phyloP scores from a whole-genome alignment of 176 grass and related monocot species.

The Phoenix roebelenii region DNA sequence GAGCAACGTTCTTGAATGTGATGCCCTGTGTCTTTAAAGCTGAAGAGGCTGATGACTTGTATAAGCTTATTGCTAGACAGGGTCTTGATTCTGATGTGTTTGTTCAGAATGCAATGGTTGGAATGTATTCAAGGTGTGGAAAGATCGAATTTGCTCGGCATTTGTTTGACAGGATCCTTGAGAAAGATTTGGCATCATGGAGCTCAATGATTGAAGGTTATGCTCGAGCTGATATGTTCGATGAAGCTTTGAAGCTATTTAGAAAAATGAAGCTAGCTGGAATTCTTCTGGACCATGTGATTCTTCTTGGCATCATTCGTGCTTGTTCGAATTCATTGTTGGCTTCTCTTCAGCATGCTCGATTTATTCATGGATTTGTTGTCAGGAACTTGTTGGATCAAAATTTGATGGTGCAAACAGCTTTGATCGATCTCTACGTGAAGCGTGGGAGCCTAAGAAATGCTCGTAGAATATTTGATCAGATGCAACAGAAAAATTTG shows the following conservation, averaged over 20 bases:
- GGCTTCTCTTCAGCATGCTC: constrained; percentile 15
- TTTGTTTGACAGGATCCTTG: constrained; percentile 11
- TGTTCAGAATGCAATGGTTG: constrained; percentile 18
- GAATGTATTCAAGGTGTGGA: constrained; percentile 14
- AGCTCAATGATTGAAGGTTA: constrained; percentile 25
- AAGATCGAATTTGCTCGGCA: constrained; percentile 2
- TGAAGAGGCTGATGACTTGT: constrained; percentile 11
- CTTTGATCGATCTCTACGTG: constrained; percentile 16
- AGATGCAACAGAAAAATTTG: constrained; percentile 12
- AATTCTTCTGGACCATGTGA: constrained; percentile 15
- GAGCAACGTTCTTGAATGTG: constrained; percentile 24
- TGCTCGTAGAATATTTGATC: constrained; percentile 21
- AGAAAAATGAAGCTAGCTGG: constrained; percentile 10
- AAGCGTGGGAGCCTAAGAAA: constrained; percentile 1
- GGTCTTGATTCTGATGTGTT: constrained; percentile 9
- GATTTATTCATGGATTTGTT: constrained; percentile 6
- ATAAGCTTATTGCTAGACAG: constrained; percentile 1
- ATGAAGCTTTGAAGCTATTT: constrained; percentile 12
- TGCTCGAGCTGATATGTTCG: constrained; percentile 3
- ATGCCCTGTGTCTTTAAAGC: constrained; percentile 6
- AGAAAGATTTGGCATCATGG: constrained; percentile 24
- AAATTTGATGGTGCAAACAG: constrained; percentile 18
- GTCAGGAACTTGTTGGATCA: constrained; percentile 3
- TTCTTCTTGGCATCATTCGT: constrained; percentile 7
- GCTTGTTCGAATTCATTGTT: constrained; percentile 17